Conservation (phyloP, 106 monocot species). For the Vanilla planifolia region DNA sequence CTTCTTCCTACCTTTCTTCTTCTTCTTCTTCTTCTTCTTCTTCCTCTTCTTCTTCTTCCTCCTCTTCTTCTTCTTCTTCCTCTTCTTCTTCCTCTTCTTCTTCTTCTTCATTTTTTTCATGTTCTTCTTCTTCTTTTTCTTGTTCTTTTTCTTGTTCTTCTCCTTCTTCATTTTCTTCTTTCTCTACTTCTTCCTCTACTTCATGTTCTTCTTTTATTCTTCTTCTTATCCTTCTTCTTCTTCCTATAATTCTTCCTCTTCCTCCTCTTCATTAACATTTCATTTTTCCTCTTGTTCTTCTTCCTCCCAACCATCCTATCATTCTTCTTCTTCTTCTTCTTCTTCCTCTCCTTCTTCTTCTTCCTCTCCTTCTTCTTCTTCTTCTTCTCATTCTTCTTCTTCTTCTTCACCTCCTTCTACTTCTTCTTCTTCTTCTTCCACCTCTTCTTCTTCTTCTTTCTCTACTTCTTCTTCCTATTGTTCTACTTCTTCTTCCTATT, state of each 20-base stretch:
- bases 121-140: neutral
- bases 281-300: neutral
- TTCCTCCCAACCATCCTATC: neutral
- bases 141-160: neutral
- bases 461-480: too few species aligned
- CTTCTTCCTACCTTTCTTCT: neutral
- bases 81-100: neutral
- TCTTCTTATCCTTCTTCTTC: too few species aligned
- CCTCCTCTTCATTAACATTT: too few species aligned
- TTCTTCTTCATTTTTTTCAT: too few species aligned
- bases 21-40: neutral
- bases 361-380: neutral
- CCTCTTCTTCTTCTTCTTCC: neutral
- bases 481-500: too few species aligned
- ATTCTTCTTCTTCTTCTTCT: neutral
- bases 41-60: neutral
- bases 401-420: neutral
- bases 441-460: too few species aligned
- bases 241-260: too few species aligned
- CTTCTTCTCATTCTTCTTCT: too few species aligned
- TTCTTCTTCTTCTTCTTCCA: neutral
- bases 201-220: too few species aligned
- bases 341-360: neutral
- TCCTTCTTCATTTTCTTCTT: too few species aligned
- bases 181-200: too few species aligned